Conservation (phyloP, 495 filamentous ascomycete genomes). For the Terfezia claveryi region DNA sequence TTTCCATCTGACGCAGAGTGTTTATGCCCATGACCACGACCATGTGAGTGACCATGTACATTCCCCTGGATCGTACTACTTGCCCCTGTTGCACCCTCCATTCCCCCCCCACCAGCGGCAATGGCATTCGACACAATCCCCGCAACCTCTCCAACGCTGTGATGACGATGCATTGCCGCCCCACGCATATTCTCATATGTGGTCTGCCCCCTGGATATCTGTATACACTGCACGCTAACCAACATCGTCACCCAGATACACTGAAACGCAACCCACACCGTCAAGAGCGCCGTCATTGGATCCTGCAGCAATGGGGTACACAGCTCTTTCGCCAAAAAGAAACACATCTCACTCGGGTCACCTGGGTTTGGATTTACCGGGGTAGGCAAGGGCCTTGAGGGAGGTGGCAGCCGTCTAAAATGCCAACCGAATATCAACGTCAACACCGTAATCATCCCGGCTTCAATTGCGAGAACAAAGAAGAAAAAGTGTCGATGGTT, state of each 20-base stretch:
- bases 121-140: no score
- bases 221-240: constrained; percentile 71
- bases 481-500: constrained; percentile 90
- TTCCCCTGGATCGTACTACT: not conserved
- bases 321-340: constrained; percentile 47
- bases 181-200: constrained; percentile 80
- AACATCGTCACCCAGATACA: constrained; percentile 92
- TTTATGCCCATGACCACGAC: constrained; percentile 20
- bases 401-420: not conserved
- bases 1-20: constrained; percentile 17
- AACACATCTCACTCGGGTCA: constrained; percentile 32
- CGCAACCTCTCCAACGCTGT: no score
- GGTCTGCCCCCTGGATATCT: constrained; percentile 75
- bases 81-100: no score
- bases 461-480: constrained; percentile 55
- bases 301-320: constrained; percentile 59
- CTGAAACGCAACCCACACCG: constrained; percentile 59
- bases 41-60: constrained; percentile 25
- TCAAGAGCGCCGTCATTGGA: constrained; percentile 57
- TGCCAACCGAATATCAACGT: no score
- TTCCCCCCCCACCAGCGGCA: no score
- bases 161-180: no score
- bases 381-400: not conserved
- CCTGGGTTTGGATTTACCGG: not conserved
- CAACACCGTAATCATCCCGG: constrained; percentile 35